Conservation (phyloP, 208 protist species). For the Trypanosoma cruzi region DNA sequence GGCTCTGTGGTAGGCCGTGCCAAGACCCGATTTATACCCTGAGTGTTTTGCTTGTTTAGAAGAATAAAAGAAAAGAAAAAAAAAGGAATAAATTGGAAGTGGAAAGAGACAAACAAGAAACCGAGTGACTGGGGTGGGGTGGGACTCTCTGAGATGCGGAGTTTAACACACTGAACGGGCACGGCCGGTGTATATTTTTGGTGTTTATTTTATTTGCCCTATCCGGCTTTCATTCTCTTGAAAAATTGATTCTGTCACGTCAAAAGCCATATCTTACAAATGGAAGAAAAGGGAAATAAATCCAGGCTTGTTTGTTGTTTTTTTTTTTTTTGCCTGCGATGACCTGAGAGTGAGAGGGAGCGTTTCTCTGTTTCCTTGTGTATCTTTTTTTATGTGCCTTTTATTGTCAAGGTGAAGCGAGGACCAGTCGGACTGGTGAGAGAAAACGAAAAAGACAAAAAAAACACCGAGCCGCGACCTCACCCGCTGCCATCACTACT, state of each 20-base stretch:
- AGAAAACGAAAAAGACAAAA: too few species aligned
- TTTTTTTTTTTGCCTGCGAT: too few species aligned
- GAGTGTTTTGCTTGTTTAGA: neutral
- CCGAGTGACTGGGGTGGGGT: neutral
- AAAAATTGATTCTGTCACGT: neutral
- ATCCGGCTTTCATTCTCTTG: neutral
- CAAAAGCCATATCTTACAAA: neutral
- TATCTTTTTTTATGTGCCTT: too few species aligned
- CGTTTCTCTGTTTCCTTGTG: too few species aligned
- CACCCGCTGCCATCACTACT: too few species aligned
- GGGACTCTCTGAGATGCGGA: neutral
- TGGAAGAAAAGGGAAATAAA: too few species aligned
- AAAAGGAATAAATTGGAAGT: neutral
- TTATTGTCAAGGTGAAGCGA: too few species aligned
- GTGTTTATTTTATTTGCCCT: neutral
- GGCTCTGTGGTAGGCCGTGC: too few species aligned
- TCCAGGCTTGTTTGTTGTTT: neutral
- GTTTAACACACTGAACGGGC: neutral
- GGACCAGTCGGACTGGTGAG: too few species aligned
- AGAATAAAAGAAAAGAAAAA: neutral
- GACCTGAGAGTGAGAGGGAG: too few species aligned
- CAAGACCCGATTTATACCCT: too few species aligned
- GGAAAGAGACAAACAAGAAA: neutral
- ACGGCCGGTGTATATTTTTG: neutral
- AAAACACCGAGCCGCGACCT: too few species aligned